Percentiles rank a stretch among this genome's conserved stretches.
These are phyloP conservation scores for Penicillium coprophilum DNA, from an alignment of 495 filamentous ascomycete genomes.

Conservation along the genomic window DNA sequence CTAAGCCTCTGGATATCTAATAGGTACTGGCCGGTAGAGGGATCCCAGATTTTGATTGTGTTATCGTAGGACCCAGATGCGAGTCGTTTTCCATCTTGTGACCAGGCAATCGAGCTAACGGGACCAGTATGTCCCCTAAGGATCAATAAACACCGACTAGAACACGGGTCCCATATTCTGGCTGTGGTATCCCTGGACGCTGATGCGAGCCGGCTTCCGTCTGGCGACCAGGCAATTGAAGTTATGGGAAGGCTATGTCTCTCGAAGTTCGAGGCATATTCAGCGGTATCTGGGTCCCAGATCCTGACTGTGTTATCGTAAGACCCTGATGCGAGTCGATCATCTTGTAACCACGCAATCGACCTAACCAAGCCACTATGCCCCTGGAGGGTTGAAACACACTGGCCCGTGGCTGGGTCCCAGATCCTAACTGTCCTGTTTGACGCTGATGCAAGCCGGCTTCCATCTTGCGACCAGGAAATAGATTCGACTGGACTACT, in stretches of 20 bases:
- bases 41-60: too few relatives aligned
- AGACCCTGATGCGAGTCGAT: slow-evolving; percentile 21
- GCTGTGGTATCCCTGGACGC: slow-evolving; percentile 14
- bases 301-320: slow-evolving; percentile 17
- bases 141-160: neutral
- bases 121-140: too few relatives aligned
- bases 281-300: slow-evolving; percentile 20
- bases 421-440: slow-evolving; percentile 35
- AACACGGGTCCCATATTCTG: slow-evolving; percentile 22
- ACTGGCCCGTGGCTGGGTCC: slow-evolving; percentile 22
- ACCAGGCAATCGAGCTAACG: too few relatives aligned
- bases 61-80: too few relatives aligned
- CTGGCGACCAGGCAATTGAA: slow-evolving; percentile 27
- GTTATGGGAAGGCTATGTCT: too few relatives aligned
- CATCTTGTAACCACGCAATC: slow-evolving; percentile 26
- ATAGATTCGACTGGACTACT: slow-evolving; percentile 16
- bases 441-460: slow-evolving; percentile 18
- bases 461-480: slow-evolving; percentile 28
- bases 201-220: slow-evolving; percentile 23
- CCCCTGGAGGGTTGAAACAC: slow-evolving; percentile 17
- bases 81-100: too few relatives aligned
- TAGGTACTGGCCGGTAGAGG: too few relatives aligned
- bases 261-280: too few relatives aligned
- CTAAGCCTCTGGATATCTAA: too few relatives aligned
- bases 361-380: neutral